phyloP scores from a whole-genome alignment of 1,139 yeast genomes.

The Geotrichum cucujoidarum region DNA sequence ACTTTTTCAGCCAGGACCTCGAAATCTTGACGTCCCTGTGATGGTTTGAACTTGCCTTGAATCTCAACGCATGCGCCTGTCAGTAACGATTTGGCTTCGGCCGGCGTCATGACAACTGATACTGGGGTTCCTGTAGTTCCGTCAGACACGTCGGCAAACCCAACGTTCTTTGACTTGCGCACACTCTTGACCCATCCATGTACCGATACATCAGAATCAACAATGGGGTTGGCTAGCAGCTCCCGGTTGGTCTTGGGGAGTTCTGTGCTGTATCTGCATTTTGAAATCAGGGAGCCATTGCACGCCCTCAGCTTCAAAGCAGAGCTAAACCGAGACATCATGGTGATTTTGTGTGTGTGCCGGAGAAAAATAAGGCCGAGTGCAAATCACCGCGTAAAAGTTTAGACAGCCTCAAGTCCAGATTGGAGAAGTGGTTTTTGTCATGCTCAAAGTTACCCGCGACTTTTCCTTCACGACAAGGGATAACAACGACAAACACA shows the following conservation, averaged over 20 bases:
- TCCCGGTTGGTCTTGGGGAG: conserved; percentile 16
- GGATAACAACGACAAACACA: too few species aligned
- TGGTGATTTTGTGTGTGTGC: neutral
- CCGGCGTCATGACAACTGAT: conserved; percentile 48
- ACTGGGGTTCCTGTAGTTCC: conserved; percentile 58
- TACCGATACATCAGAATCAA: conserved; percentile 29
- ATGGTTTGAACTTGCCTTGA: conserved; percentile 38
- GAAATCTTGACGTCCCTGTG: conserved; percentile 40
- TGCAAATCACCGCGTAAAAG: neutral
- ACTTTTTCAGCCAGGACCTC: conserved; percentile 42
- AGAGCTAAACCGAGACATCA: neutral
- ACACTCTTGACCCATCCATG: conserved; percentile 75
- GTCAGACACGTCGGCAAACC: conserved; percentile 74
- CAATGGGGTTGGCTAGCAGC: conserved; percentile 12
- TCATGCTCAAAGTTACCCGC: conserved; percentile 2
- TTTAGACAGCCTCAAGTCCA: too few species aligned
- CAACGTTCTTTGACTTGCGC: conserved; percentile 65
- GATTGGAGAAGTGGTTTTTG: neutral
- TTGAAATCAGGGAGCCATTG: too few species aligned
- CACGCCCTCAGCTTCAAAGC: neutral
- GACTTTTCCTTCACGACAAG: too few species aligned
- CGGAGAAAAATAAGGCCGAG: neutral
- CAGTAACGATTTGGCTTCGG: conserved; percentile 30
- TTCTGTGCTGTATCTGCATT: too few species aligned
- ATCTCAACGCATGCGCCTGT: conserved; percentile 47